Percentiles rank a stretch among this genome's conserved stretches.
These are phyloP conservation scores for Phytopythium ostracodes DNA, from an alignment of 352 stramenopile genomes.

Conservation along the genomic window DNA sequence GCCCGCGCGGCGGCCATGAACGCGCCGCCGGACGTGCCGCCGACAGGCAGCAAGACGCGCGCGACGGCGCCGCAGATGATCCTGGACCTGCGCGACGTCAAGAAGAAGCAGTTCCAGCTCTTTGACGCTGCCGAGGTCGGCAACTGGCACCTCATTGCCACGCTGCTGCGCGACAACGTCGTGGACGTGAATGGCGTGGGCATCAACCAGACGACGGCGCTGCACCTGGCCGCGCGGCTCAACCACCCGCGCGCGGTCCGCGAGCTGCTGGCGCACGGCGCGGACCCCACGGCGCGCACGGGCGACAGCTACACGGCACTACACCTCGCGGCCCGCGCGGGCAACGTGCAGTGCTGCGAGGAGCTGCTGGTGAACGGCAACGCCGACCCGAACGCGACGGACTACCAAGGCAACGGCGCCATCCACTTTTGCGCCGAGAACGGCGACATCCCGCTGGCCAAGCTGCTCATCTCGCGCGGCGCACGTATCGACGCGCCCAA, in stretches of 20 bases:
- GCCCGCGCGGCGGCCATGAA: slow-evolving; percentile 10
- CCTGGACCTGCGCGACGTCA: slow-evolving; percentile 77
- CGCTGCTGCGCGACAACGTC: slow-evolving; percentile 75
- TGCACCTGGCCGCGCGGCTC: slow-evolving; percentile 73
- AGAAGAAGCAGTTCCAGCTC: slow-evolving; percentile 88
- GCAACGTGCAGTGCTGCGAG: slow-evolving; percentile 72
- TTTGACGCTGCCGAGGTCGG: slow-evolving; percentile 83
- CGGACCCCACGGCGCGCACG: slow-evolving; percentile 59
- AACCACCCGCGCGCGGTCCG: slow-evolving; percentile 75
- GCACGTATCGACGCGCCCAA: slow-evolving; percentile 74
- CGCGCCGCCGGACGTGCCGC: slow-evolving; percentile 2
- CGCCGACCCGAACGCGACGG: slow-evolving; percentile 74
- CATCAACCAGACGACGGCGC: slow-evolving; percentile 81
- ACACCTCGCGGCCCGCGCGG: slow-evolving; percentile 67
- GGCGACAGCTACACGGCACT: slow-evolving; percentile 81
- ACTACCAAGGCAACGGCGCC: slow-evolving; percentile 78
- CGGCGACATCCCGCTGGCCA: slow-evolving; percentile 75
- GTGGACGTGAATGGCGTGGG: slow-evolving; percentile 85
- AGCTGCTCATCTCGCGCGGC: slow-evolving; percentile 68
- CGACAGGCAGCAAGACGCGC: slow-evolving; percentile 26
- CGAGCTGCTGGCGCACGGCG: slow-evolving; percentile 63
- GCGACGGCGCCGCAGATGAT: slow-evolving; percentile 75
- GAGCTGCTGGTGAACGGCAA: slow-evolving; percentile 56
- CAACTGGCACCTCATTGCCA: slow-evolving; percentile 81
- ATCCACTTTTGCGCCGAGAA: slow-evolving; percentile 80